These are phyloP conservation scores for Daldinia bambusicola DNA, from an alignment of 495 filamentous ascomycete genomes.

Conservation along the genomic window DNA sequence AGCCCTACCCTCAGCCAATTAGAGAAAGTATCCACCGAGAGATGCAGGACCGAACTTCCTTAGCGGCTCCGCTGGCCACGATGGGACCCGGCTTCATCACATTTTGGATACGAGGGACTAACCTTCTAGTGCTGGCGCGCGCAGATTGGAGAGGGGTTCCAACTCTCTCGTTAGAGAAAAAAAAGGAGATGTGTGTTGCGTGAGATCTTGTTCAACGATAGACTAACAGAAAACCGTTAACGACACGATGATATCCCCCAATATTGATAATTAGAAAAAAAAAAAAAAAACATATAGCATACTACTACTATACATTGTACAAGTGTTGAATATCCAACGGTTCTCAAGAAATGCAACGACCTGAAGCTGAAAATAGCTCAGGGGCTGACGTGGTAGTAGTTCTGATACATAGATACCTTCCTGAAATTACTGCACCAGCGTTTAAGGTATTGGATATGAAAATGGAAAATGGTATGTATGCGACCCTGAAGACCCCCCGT, in stretches of 20 bases:
- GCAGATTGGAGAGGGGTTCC: slow-evolving; percentile 2
- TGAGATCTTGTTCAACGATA: neutral
- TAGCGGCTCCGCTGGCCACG: slow-evolving; percentile 41
- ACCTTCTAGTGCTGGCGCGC: slow-evolving; percentile 11
- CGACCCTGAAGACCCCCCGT: slow-evolving; percentile 19
- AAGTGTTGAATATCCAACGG: slow-evolving; percentile 5
- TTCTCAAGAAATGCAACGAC: neutral
- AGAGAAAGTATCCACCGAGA: neutral
- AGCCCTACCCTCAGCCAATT: slow-evolving; percentile 33
- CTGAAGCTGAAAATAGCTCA: slow-evolving; percentile 40
- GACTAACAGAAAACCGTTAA: no score
- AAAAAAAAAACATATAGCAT: neutral
- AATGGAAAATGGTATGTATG: neutral
- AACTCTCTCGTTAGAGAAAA: slow-evolving; percentile 16
- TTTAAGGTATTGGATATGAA: slow-evolving; percentile 8
- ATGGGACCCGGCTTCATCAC: slow-evolving; percentile 26
- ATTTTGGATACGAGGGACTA: slow-evolving; percentile 34
- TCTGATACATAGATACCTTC: slow-evolving; percentile 37
- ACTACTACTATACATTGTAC: neutral
- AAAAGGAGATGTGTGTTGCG: neutral
- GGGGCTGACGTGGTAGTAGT: slow-evolving; percentile 18
- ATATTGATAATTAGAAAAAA: neutral
- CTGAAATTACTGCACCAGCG: slow-evolving; percentile 31
- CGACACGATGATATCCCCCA: no score
- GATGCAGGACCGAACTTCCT: slow-evolving; percentile 25